Percentiles rank a stretch among this genome's conserved stretches.
Evolutionary conservation across 345 rosid species (phyloP).

Genomic region (Rhizophora apiculata): DNA sequence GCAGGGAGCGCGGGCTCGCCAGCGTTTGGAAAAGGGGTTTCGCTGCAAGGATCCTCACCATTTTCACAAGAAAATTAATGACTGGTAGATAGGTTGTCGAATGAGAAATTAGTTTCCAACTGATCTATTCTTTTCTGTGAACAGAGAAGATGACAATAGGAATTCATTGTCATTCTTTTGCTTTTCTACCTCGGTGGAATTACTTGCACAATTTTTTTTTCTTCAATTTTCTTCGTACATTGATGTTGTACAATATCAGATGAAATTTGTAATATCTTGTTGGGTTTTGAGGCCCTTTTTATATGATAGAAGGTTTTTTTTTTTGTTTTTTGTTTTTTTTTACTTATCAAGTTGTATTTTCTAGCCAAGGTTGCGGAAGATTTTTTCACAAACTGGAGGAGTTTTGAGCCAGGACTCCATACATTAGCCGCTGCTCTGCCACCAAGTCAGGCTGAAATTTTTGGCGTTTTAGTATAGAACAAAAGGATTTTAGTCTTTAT

Average conservation of each 20-base stretch:
- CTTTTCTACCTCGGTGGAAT: conserved; percentile 7
- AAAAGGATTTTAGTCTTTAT: no score
- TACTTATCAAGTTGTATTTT: no score
- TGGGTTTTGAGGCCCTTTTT: conserved; percentile 24
- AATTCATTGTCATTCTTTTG: conserved; percentile 41
- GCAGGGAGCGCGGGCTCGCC: conserved; percentile 2
- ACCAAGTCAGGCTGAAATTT: no score
- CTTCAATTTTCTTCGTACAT: background rate
- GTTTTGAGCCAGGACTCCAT: no score
- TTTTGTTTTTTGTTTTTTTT: background rate
- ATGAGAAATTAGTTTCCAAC: conserved; percentile 14
- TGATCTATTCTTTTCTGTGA: conserved; percentile 60
- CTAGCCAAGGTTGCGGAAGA: no score
- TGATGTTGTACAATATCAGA: conserved; percentile 15
- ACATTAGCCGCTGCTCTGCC: no score
- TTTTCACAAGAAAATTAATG: conserved; percentile 25
- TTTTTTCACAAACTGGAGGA: no score
- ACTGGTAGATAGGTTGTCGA: conserved; percentile 14
- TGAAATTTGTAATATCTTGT: conserved; percentile 21
- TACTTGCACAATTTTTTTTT: conserved; percentile 6
- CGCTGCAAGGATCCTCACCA: background rate
- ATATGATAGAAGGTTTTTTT: conserved; percentile 6
- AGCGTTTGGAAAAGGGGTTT: conserved; percentile 1
- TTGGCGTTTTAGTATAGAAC: no score
- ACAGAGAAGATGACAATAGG: conserved; percentile 48